A percentile compares a stretch with the other conserved stretches of the same genome.
phyloP scores from a whole-genome alignment of 805 yeast species.

The Torulaspora microellipsoides region DNA sequence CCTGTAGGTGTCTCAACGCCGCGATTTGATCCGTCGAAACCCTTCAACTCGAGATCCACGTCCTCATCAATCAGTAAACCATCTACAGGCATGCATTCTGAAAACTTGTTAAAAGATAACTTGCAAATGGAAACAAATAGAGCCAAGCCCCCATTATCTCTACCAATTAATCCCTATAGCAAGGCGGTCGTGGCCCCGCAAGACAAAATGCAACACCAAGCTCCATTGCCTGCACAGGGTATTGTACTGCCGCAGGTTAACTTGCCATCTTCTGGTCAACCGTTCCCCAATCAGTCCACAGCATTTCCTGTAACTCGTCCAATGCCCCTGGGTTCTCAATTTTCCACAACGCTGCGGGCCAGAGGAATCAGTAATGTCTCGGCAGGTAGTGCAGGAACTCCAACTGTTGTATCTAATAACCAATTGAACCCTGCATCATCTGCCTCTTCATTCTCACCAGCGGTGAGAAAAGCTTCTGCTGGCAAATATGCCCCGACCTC shows the following conservation, averaged over 20 bases:
- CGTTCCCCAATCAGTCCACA: slow-evolving; percentile 1
- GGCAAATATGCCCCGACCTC: slow-evolving; percentile 9
- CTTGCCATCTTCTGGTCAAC: slow-evolving; percentile 5
- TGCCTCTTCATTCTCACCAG: slow-evolving; percentile 2
- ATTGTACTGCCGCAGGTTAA: slow-evolving; percentile 11
- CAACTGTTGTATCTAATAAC: not conserved
- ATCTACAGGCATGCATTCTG: too few species aligned
- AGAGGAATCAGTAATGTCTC: slow-evolving; percentile 28
- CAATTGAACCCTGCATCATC: too few species aligned
- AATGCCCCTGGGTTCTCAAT: not conserved
- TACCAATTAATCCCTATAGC: too few species aligned
- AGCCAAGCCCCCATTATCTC: too few species aligned
- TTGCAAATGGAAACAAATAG: too few species aligned
- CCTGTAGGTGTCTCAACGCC: slow-evolving; percentile 35
- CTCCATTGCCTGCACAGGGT: slow-evolving; percentile 7
- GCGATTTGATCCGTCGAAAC: not conserved
- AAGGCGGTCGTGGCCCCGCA: slow-evolving; percentile 3
- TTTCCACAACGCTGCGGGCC: slow-evolving; percentile 9
- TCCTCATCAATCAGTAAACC: too few species aligned
- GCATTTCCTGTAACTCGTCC: slow-evolving; percentile 5
- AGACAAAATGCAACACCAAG: slow-evolving; percentile 2
- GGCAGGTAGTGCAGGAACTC: slow-evolving; percentile 1
- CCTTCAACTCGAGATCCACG: too few species aligned
- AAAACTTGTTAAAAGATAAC: too few species aligned
- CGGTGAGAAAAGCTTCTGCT: slow-evolving; percentile 2